phyloP scores from a whole-genome alignment of 257 asterid genomes.

The Ilex asprella region DNA sequence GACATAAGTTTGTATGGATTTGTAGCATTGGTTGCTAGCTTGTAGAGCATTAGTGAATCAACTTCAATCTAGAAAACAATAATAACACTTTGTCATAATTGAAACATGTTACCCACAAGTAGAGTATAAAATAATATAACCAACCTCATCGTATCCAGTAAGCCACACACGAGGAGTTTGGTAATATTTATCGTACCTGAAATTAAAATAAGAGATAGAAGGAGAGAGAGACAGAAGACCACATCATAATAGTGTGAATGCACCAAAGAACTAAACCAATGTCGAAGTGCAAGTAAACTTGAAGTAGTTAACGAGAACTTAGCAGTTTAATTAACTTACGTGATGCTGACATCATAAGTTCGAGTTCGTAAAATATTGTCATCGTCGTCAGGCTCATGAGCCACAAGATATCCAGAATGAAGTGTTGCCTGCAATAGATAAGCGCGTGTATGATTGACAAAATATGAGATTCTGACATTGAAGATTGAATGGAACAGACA shows the following conservation, averaged over 20 bases:
- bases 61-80: too few relatives aligned
- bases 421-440: slow-evolving; percentile 58
- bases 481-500: background rate
- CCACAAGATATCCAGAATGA: slow-evolving; percentile 65
- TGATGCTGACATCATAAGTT: slow-evolving; percentile 94
- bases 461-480: background rate
- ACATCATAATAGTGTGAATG: background rate
- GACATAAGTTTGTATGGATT: too few relatives aligned
- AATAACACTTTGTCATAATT: too few relatives aligned
- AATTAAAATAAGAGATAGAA: background rate
- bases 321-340: slow-evolving; percentile 48
- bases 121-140: slow-evolving; percentile 10
- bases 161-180: slow-evolving; percentile 99
- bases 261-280: background rate
- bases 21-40: too few relatives aligned
- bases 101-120: background rate
- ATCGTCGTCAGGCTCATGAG: slow-evolving; percentile 89
- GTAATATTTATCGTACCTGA: slow-evolving; percentile 93
- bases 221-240: too few relatives aligned
- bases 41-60: too few relatives aligned
- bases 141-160: slow-evolving; percentile 96
- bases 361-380: slow-evolving; percentile 89
- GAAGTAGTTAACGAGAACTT: background rate
- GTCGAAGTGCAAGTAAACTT: background rate
- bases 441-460: background rate